A percentile compares a stretch with the other conserved stretches of the same genome.
phyloP scores from a whole-genome alignment of 169 alveolate species.

The Eimeria acervulina region DNA sequence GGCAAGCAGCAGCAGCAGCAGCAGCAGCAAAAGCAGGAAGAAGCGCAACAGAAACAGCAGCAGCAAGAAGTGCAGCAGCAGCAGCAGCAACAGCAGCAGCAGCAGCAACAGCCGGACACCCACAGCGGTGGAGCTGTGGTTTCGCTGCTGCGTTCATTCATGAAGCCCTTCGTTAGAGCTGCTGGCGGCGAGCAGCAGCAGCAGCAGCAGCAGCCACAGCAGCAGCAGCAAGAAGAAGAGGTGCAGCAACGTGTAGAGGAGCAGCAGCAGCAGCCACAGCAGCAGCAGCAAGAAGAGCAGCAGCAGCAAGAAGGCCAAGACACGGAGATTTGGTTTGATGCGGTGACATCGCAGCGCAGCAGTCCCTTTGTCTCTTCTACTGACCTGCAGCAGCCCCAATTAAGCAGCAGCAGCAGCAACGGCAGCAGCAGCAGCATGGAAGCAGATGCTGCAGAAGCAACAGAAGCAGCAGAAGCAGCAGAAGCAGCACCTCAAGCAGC shows the following conservation, averaged over 20 bases:
- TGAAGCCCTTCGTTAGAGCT: slow-evolving; percentile 29
- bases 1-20: slow-evolving; percentile 28
- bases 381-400: slow-evolving; percentile 7
- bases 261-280: neutral
- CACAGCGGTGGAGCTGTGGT: slow-evolving; percentile 52
- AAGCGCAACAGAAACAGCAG: neutral
- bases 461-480: too few species aligned
- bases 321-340: slow-evolving; percentile 18
- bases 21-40: neutral
- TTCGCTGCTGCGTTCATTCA: slow-evolving; percentile 33
- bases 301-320: neutral
- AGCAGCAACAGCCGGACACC: neutral
- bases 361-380: slow-evolving; percentile 13
- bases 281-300: slow-evolving; percentile 6
- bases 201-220: slow-evolving; percentile 14
- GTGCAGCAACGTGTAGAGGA: neutral
- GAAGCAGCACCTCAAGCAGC: neutral
- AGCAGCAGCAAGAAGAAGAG: neutral
- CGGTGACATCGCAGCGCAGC: neutral
- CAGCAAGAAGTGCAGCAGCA: neutral
- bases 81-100: slow-evolving; percentile 15
- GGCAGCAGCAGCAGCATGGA: slow-evolving; percentile 9
- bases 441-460: too few species aligned
- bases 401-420: neutral
- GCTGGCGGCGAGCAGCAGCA: neutral